These are phyloP conservation scores for Saccharomyces uvarum DNA, from an alignment of 1,139 yeast genomes.

Conservation along the genomic window DNA sequence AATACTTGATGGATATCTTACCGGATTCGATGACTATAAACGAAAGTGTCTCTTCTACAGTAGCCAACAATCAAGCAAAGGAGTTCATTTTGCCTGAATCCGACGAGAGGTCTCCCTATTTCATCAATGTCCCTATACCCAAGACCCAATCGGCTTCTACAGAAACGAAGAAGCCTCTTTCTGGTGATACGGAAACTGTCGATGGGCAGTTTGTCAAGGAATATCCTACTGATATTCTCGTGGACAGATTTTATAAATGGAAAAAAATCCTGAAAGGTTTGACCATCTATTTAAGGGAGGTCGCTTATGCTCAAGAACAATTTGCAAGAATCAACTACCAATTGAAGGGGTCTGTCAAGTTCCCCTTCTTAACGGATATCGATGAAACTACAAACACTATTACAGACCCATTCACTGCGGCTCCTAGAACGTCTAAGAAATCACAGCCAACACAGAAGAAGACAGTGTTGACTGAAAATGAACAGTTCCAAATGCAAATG, in stretches of 20 bases:
- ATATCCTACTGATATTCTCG: constrained; percentile 35
- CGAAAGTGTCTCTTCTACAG: constrained; percentile 15
- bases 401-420: constrained; percentile 29
- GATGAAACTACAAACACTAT: constrained; percentile 29
- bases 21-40: constrained; percentile 17
- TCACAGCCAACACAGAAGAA: constrained; percentile 18
- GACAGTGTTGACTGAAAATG: background rate
- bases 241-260: constrained; percentile 60
- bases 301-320: constrained; percentile 59
- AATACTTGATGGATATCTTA: constrained; percentile 21
- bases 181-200: constrained; percentile 13
- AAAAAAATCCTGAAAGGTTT: constrained; percentile 59
- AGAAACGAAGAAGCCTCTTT: constrained; percentile 1
- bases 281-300: constrained; percentile 53
- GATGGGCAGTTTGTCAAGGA: constrained; percentile 26
- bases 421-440: constrained; percentile 20
- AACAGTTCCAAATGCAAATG: constrained; percentile 14
- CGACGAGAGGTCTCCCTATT: constrained; percentile 33
- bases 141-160: constrained; percentile 9
- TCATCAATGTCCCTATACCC: constrained; percentile 33
- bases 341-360: constrained; percentile 52
- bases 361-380: constrained; percentile 41
- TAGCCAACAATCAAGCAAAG: constrained; percentile 24
- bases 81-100: constrained; percentile 31
- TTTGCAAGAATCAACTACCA: constrained; percentile 59